Evolutionary conservation across 2,329 filamentous ascomycete genomes (phyloP), one percentile per base, ranked within the genome.

Genomic region (Rutstroemia sp.): DNA sequence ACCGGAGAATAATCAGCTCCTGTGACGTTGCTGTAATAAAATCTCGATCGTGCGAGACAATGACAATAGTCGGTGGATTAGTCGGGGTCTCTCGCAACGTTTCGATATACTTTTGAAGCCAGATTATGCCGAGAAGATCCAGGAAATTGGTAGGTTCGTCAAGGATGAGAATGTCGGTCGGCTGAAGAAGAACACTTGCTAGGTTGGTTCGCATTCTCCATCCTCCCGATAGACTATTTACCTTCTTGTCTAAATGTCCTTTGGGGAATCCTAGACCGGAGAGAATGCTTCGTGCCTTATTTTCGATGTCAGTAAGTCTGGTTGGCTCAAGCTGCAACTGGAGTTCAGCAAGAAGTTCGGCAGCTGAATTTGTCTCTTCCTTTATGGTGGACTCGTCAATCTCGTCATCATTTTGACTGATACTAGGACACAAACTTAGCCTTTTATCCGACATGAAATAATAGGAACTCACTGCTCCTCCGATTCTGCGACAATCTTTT

Each of bases 81-180:
- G 76, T 71, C 0, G 77, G 72, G 0, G 70, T 70, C 19, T 82
- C 78, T 4, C 77, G 75, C 2, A 86, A 70, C 1, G 78, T 73
- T 39, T 79, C 74, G 9, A 95, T 79, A 66, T 91, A 86, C 12
- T 79, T 79, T 67, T 95, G 86, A 1, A 96, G 76, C 89, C 90
- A 95, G 56, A 95, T 82, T 57, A 95, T 91, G 1, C 88, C 88
- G 0, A 91, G 78, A 0, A 95, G 75, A 66, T 95, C 90, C 1
- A 95, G 78, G 67, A 90, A 95, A 67, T 95, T 95, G 37, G 90
- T 95, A 0, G 90, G 90, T 68, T 95, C 90, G 69, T 95, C 90
- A 2, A 95, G 80, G 51, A 95, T 85, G 57, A 95, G 18, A 2
- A 95, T 82, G 62, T 95, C 89, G 0, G 85, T 81, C 7, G 86